A percentile compares a stretch with the other conserved stretches of the same genome.
These are phyloP conservation scores for Noccaea caerulescens DNA, from an alignment of 345 rosid genomes.

Conservation along the genomic window DNA sequence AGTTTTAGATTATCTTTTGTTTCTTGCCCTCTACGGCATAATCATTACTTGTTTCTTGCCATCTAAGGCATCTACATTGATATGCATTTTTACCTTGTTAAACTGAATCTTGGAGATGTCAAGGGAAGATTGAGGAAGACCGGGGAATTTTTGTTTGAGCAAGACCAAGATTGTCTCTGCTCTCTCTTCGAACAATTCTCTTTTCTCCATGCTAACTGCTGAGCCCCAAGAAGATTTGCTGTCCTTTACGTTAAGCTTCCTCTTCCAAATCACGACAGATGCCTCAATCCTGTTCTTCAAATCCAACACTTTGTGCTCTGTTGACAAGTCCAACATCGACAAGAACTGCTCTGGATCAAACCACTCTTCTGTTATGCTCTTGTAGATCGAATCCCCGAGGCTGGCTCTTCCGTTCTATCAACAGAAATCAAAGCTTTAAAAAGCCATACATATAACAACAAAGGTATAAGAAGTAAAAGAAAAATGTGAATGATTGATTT, in stretches of 20 bases:
- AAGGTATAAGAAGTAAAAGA: not conserved
- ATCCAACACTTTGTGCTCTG: conserved; percentile 84
- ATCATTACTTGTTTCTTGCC: conserved; percentile 11
- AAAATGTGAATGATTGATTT: not conserved
- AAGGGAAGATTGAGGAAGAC: conserved; percentile 82
- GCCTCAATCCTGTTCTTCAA: conserved; percentile 93
- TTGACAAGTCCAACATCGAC: conserved; percentile 70
- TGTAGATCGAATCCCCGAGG: conserved; percentile 86
- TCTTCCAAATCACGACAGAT: conserved; percentile 86
- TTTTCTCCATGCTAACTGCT: conserved; percentile 87
- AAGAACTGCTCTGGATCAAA: conserved; percentile 86
- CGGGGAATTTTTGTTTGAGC: conserved; percentile 86
- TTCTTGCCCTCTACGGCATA: not conserved
- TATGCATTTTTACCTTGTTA: conserved; percentile 56
- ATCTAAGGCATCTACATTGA: not conserved
- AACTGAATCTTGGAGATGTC: conserved; percentile 90
- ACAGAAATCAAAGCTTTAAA: not conserved
- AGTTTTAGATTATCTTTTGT: not conserved
- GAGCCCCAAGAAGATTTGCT: conserved; percentile 90
- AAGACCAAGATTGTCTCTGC: conserved; percentile 80
- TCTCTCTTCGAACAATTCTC: conserved; percentile 94
- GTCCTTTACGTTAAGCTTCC: conserved; percentile 83
- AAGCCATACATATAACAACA: not conserved
- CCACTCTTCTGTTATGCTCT: conserved; percentile 80
- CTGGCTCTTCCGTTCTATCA: conserved; percentile 88